These are phyloP conservation scores for Quercus glauca DNA, from an alignment of 306 rosid species.

Conservation along the genomic window DNA sequence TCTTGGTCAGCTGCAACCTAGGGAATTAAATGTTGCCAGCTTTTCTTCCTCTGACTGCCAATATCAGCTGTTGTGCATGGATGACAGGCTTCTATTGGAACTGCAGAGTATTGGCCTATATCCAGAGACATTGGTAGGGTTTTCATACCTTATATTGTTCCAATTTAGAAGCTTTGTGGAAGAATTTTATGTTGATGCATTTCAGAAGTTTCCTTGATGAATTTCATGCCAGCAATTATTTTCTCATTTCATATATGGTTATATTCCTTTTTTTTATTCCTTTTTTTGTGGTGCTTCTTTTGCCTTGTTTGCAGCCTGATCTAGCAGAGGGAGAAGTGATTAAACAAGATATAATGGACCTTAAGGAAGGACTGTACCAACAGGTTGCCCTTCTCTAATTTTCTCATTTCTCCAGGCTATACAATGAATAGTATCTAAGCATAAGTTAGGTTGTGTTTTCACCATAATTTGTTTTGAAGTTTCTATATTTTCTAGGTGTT, in stretches of 20 bases:
- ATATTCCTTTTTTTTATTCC: background rate
- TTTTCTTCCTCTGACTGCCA: slow-evolving; percentile 57
- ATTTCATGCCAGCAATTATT: slow-evolving; percentile 10
- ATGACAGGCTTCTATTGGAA: slow-evolving; percentile 77
- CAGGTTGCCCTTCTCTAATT: slow-evolving; percentile 46
- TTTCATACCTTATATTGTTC: slow-evolving; percentile 19
- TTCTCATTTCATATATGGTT: slow-evolving; percentile 4
- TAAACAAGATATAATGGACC: slow-evolving; percentile 64
- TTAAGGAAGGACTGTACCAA: slow-evolving; percentile 51
- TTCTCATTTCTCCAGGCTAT: background rate
- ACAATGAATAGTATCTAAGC: slow-evolving; percentile 1
- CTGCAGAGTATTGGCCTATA: slow-evolving; percentile 81
- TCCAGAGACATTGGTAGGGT: slow-evolving; percentile 74
- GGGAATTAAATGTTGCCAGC: slow-evolving; percentile 36
- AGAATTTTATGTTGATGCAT: slow-evolving; percentile 11
- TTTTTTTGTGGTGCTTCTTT: slow-evolving; percentile 17
- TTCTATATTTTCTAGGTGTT: background rate
- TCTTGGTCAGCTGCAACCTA: slow-evolving; percentile 56
- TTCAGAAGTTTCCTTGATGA: slow-evolving; percentile 11
- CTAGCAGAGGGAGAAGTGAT: slow-evolving; percentile 70
- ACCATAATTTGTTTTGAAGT: background rate
- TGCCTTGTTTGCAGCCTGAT: slow-evolving; percentile 63
- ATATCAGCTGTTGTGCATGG: slow-evolving; percentile 74
- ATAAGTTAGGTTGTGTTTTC: background rate
- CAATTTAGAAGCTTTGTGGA: slow-evolving; percentile 3